Percentiles rank a stretch among this genome's conserved stretches.
Evolutionary conservation across 176 grass and related monocot genomes (phyloP).

Genomic region (Triticum monococcum): DNA sequence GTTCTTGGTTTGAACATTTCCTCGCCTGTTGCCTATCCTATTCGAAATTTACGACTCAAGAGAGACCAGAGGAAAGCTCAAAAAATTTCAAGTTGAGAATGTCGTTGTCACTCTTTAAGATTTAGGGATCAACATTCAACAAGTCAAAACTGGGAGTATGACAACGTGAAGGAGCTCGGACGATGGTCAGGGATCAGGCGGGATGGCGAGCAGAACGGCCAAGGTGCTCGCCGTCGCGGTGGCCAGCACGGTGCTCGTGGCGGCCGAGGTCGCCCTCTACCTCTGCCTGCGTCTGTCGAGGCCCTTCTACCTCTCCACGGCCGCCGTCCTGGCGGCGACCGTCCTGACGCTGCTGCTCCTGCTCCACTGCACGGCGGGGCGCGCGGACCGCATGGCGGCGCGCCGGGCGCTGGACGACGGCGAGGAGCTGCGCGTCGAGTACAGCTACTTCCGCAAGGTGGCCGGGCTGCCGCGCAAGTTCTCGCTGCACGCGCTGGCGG

Average conservation of each 20-base stretch:
- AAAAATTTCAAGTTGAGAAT: background rate
- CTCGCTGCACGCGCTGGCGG: slow-evolving; percentile 38
- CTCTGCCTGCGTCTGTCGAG: slow-evolving; percentile 33
- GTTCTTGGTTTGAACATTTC: background rate
- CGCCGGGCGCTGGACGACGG: slow-evolving; percentile 17
- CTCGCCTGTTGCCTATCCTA: background rate
- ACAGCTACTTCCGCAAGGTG: slow-evolving; percentile 77
- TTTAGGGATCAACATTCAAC: background rate
- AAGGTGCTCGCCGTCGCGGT: slow-evolving; percentile 30
- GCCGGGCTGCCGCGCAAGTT: slow-evolving; percentile 52
- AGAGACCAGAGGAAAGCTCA: background rate
- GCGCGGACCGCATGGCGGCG: background rate
- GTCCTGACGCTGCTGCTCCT: slow-evolving; percentile 18
- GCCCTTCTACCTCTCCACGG: slow-evolving; percentile 37
- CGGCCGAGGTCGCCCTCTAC: slow-evolving; percentile 13
- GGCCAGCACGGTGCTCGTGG: background rate
- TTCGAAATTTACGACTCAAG: background rate
- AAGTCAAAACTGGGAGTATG: background rate
- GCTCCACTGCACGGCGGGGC: background rate
- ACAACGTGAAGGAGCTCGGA: background rate
- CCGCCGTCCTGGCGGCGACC: background rate
- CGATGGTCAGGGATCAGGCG: background rate
- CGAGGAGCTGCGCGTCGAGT: slow-evolving; percentile 38
- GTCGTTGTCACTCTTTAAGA: background rate
- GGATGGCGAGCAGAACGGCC: slow-evolving; percentile 31